Percentiles rank a stretch among this genome's conserved stretches.
These are phyloP conservation scores for Arthroderma uncinatum DNA, from an alignment of 2,329 filamentous ascomycete genomes.

Conservation along the genomic window DNA sequence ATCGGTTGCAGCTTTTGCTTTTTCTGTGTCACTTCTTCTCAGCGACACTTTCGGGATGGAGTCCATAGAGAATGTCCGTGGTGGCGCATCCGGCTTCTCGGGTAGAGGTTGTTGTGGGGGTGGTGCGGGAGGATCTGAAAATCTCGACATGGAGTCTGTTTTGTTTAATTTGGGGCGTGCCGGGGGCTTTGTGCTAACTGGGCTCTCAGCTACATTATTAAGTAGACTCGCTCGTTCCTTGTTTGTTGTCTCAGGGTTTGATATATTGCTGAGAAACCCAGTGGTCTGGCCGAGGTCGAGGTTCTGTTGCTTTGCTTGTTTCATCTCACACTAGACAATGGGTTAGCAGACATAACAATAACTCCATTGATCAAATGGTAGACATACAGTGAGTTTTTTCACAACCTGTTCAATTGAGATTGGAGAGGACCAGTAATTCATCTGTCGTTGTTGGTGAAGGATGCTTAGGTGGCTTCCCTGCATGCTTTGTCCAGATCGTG, in stretches of 20 bases:
- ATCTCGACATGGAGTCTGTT: conserved; percentile 67
- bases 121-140: conserved; percentile 85
- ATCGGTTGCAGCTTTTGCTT: conserved; percentile 42
- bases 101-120: conserved; percentile 87
- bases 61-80: conserved; percentile 35
- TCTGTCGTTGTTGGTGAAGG: conserved; percentile 60
- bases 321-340: conserved; percentile 66
- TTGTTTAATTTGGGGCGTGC: conserved; percentile 43
- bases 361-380: background rate
- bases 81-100: conserved; percentile 68
- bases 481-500: conserved; percentile 44
- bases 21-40: conserved; percentile 65
- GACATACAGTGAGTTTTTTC: conserved; percentile 63
- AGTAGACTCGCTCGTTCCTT: conserved; percentile 28
- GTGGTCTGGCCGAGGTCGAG: conserved; percentile 74
- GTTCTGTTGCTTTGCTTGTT: conserved; percentile 74
- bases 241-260: conserved; percentile 57
- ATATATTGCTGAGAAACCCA: conserved; percentile 65
- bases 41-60: conserved; percentile 45
- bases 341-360: conserved; percentile 8
- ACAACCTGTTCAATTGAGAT: conserved; percentile 92
- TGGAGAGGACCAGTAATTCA: conserved; percentile 76
- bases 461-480: conserved; percentile 44
- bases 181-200: conserved; percentile 31
- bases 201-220: background rate